phyloP scores from a whole-genome alignment of 2,329 filamentous ascomycete genomes.

The Penicillium sp. region DNA sequence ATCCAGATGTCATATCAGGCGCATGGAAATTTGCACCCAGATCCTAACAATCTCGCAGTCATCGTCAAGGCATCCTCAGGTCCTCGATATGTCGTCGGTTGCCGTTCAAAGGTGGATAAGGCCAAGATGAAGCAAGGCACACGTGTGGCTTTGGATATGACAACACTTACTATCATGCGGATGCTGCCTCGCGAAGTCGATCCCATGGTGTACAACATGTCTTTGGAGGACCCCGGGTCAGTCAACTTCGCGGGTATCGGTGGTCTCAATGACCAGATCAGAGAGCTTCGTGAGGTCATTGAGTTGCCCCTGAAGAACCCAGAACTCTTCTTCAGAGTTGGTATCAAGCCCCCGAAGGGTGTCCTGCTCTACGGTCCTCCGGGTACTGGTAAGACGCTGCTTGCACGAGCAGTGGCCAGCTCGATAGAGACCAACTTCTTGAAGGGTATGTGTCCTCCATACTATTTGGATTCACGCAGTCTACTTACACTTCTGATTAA shows the following conservation, averaged over 20 bases:
- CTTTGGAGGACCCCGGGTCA: constrained; percentile 93
- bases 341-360: constrained; percentile 98
- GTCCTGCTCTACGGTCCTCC: constrained; percentile 94
- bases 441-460: constrained; percentile 68
- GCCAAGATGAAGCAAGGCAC: constrained; percentile 96
- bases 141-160: constrained; percentile 97
- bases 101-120: constrained; percentile 98
- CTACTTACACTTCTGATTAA: constrained; percentile 5
- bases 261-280: constrained; percentile 96
- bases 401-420: constrained; percentile 93
- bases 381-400: constrained; percentile 92
- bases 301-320: constrained; percentile 98
- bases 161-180: constrained; percentile 98
- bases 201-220: constrained; percentile 99
- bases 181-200: constrained; percentile 99
- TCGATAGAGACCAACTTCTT: constrained; percentile 97
- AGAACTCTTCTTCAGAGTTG: constrained; percentile 92
- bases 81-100: constrained; percentile 96
- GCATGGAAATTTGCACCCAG: constrained; percentile 1
- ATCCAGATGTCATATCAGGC: constrained; percentile 6
- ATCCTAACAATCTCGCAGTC: constrained; percentile 57
- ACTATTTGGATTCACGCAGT: not conserved
- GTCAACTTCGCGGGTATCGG: constrained; percentile 98
- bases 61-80: constrained; percentile 98
- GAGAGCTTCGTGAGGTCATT: constrained; percentile 95